Percentiles rank a stretch among this genome's conserved stretches.
Conservation (phyloP, 2,329 filamentous ascomycete species). For the Aspergillus luchuensis region DNA sequence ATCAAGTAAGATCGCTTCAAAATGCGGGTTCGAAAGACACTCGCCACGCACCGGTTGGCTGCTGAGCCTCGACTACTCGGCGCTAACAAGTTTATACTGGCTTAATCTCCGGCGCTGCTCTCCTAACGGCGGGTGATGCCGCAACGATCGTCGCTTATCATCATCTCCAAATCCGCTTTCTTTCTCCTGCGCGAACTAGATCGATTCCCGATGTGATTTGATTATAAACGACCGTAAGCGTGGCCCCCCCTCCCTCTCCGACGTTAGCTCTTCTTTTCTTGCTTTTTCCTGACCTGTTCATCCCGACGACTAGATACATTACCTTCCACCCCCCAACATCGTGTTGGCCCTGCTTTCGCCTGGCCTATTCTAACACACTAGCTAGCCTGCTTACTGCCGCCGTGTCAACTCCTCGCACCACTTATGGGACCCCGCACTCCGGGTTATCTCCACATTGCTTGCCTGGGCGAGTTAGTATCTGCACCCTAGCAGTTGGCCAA, state of each 20-base stretch:
- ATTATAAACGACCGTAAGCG: conserved; percentile 5
- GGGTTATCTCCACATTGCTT: conserved; percentile 20
- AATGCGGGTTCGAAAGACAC: background rate
- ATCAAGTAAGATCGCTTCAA: background rate
- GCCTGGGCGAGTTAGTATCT: background rate
- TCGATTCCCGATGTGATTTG: background rate
- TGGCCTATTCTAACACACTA: background rate
- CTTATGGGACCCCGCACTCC: conserved; percentile 25
- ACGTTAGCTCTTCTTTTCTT: conserved; percentile 1
- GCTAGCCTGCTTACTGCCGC: background rate
- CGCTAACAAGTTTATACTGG: conserved; percentile 1
- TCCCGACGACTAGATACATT: no score
- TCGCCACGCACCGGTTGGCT: background rate
- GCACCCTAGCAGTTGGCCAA: background rate
- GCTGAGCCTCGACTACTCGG: background rate
- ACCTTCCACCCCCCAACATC: background rate
- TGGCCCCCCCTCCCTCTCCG: conserved; percentile 6
- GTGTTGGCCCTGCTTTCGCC: background rate
- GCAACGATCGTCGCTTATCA: conserved; percentile 18
- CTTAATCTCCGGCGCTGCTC: conserved; percentile 2
- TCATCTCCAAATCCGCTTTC: conserved; percentile 5
- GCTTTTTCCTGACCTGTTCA: background rate
- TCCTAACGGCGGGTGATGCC: conserved; percentile 14
- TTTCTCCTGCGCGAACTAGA: conserved; percentile 1
- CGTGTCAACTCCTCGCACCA: background rate